Evolutionary conservation across 768 basidiomycete genomes (phyloP).

Genomic region (Mycena olivaceomarginata): DNA sequence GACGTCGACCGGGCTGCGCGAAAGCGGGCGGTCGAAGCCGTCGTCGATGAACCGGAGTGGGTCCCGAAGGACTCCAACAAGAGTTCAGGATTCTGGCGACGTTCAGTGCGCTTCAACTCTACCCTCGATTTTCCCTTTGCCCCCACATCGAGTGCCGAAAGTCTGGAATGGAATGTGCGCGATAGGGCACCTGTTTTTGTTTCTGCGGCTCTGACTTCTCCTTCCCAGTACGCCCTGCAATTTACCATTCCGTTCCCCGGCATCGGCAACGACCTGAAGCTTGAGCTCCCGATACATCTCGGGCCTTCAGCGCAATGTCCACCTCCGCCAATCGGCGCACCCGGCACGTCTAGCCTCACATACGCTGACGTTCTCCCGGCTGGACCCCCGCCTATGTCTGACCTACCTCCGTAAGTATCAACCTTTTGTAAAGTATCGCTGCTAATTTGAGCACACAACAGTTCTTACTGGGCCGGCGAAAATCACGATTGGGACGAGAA

Average conservation of each 20-base stretch:
- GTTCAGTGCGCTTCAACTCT: slow-evolving; percentile 14
- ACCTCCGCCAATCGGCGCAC: slow-evolving; percentile 24
- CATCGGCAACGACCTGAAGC: slow-evolving; percentile 39
- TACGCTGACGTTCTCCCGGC: slow-evolving; percentile 32
- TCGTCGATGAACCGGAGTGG: slow-evolving; percentile 27
- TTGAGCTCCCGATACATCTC: slow-evolving; percentile 39
- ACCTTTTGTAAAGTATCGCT: neutral
- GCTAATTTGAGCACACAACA: neutral
- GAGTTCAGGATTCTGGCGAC: slow-evolving; percentile 21
- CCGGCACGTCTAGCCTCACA: slow-evolving; percentile 8
- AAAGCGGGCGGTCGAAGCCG: neutral
- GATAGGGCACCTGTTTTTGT: neutral
- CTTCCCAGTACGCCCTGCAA: slow-evolving; percentile 9
- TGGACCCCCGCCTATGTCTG: slow-evolving; percentile 41
- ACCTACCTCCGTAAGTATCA: slow-evolving; percentile 32
- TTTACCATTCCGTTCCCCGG: slow-evolving; percentile 36
- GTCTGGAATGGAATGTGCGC: slow-evolving; percentile 17
- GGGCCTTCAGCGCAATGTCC: slow-evolving; percentile 32
- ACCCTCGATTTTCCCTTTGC: slow-evolving; percentile 25
- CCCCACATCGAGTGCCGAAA: slow-evolving; percentile 16
- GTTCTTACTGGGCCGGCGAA: neutral
- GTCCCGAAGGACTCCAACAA: slow-evolving; percentile 25
- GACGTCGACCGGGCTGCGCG: neutral
- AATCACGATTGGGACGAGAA: neutral
- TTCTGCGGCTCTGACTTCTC: neutral